These are phyloP conservation scores for Aspergillus homomorphus DNA, from an alignment of 495 filamentous ascomycete species.

Conservation along the genomic window DNA sequence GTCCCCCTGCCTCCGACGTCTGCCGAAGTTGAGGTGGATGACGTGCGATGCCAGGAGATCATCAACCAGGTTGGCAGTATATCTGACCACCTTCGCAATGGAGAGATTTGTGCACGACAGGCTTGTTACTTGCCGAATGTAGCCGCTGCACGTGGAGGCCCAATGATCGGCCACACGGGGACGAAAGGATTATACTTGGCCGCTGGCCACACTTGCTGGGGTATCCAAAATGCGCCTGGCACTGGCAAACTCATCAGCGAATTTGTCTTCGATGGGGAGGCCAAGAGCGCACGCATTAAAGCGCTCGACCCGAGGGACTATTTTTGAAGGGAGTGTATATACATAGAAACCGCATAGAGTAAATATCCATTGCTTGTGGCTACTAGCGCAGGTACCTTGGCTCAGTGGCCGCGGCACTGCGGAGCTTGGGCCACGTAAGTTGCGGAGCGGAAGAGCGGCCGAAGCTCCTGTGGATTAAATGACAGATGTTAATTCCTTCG, in stretches of 20 bases:
- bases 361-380: neutral
- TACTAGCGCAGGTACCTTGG: neutral
- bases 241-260: constrained; percentile 89
- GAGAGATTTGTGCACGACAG: constrained; percentile 76
- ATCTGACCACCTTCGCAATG: constrained; percentile 70
- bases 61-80: constrained; percentile 76
- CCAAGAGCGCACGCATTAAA: constrained; percentile 69
- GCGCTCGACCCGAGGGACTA: constrained; percentile 65
- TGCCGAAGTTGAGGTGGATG: constrained; percentile 74
- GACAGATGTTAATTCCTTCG: constrained; percentile 21
- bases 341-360: constrained; percentile 7
- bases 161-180: constrained; percentile 73
- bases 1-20: constrained; percentile 74
- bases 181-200: constrained; percentile 79
- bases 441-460: constrained; percentile 32
- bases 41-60: constrained; percentile 79
- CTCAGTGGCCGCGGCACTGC: neutral
- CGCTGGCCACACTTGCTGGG: constrained; percentile 94
- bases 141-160: constrained; percentile 60
- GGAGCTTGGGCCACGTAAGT: constrained; percentile 42
- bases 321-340: constrained; percentile 23
- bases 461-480: constrained; percentile 20
- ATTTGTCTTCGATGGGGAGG: constrained; percentile 75
- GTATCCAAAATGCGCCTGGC: constrained; percentile 91
- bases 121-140: constrained; percentile 92